Conservation (phyloP, 345 rosid species). For the Eucalyptus sp. region DNA sequence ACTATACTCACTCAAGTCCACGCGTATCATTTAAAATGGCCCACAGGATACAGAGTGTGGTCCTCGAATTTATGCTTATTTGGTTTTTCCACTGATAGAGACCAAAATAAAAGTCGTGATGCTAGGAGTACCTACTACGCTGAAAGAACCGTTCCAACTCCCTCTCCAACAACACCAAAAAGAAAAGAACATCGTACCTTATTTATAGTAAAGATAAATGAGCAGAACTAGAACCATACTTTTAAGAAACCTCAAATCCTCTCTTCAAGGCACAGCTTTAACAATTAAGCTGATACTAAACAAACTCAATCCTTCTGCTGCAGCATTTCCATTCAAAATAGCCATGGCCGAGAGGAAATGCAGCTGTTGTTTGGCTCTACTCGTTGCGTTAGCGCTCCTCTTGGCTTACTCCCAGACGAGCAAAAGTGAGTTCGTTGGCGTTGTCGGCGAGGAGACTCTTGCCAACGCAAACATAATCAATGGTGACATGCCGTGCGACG, state of each 20-base stretch:
- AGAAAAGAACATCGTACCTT: neutral
- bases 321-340: neutral
- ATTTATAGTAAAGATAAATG: neutral
- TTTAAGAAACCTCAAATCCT: neutral
- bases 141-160: constrained; percentile 20
- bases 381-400: neutral
- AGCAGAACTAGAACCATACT: neutral
- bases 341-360: neutral
- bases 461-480: neutral
- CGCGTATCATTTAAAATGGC: neutral
- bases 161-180: neutral
- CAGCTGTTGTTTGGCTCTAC: neutral
- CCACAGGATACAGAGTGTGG: neutral
- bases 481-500: constrained; percentile 29
- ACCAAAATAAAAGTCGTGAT: neutral
- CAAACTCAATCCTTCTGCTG: neutral
- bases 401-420: neutral
- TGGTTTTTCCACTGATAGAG: neutral
- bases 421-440: neutral
- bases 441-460: neutral
- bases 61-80: neutral
- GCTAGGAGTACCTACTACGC: constrained; percentile 12
- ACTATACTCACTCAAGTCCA: neutral
- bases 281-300: neutral
- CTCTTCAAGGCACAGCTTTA: neutral